Percentiles rank a stretch among this genome's conserved stretches.
These are phyloP conservation scores for Phylloporus sp. DNA, from an alignment of 768 basidiomycete genomes.

Conservation along the genomic window DNA sequence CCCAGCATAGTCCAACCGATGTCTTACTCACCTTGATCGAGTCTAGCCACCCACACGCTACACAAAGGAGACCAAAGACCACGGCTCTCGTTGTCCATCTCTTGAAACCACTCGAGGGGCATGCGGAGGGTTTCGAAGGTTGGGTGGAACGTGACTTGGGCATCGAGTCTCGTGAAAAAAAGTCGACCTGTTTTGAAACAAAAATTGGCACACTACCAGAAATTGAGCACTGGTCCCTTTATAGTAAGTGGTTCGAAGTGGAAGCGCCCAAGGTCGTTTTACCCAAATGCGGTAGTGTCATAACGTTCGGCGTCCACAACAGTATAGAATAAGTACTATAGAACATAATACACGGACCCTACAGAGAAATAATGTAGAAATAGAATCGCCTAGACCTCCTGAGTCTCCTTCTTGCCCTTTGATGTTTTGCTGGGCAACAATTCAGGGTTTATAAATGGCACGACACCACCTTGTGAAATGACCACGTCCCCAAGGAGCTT, in stretches of 20 bases:
- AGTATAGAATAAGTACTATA: conserved; percentile 32
- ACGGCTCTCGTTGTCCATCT: conserved; percentile 33
- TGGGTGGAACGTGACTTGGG: conserved; percentile 7
- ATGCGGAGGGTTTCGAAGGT: neutral
- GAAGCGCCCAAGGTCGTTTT: too few relatives aligned
- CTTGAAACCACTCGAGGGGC: conserved; percentile 10
- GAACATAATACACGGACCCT: conserved; percentile 30
- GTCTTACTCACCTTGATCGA: conserved; percentile 51
- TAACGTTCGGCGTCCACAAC: too few relatives aligned
- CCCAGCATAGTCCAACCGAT: neutral
- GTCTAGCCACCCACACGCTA: conserved; percentile 50
- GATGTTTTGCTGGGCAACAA: conserved; percentile 49
- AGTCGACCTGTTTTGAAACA: neutral
- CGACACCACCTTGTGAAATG: conserved; percentile 61
- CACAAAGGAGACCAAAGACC: conserved; percentile 26
- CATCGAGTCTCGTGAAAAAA: conserved; percentile 14
- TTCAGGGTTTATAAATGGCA: conserved; percentile 47
- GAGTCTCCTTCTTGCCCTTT: conserved; percentile 49
- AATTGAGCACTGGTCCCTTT: too few relatives aligned
- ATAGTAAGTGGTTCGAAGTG: conserved; percentile 4
- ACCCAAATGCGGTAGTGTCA: too few relatives aligned
- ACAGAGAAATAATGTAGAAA: conserved; percentile 22
- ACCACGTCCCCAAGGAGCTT: conserved; percentile 43
- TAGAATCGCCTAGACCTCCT: conserved; percentile 36
- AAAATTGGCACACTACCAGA: neutral